phyloP scores from a whole-genome alignment of 1,284 basidiomycete genomes.

The Leucoagaricus sp. region DNA sequence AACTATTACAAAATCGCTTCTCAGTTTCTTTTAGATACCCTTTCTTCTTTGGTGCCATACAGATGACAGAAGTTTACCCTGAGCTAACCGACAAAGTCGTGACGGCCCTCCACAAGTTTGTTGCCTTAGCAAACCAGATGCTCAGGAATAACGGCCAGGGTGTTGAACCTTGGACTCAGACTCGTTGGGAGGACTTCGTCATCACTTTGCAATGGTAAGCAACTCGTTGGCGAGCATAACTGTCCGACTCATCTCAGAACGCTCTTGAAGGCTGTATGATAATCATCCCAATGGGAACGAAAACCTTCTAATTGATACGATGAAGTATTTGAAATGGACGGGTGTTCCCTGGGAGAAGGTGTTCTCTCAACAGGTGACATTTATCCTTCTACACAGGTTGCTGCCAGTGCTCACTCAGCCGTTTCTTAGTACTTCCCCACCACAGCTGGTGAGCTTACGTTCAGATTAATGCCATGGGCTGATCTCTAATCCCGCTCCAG shows the following conservation, averaged over 20 bases:
- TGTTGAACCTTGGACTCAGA: constrained; percentile 52
- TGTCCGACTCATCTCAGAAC: background rate
- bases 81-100: constrained; percentile 46
- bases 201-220: constrained; percentile 52
- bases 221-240: background rate
- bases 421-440: constrained; percentile 44
- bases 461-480: background rate
- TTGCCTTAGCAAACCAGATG: constrained; percentile 56
- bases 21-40: constrained; percentile 40
- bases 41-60: constrained; percentile 55
- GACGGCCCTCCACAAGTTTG: constrained; percentile 51
- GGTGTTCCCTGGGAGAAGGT: constrained; percentile 55
- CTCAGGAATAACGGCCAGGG: constrained; percentile 47
- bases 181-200: constrained; percentile 62
- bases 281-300: constrained; percentile 52
- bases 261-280: constrained; percentile 48
- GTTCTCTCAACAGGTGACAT: constrained; percentile 32
- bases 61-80: constrained; percentile 53
- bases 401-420: background rate
- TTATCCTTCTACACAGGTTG: background rate
- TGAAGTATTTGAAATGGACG: constrained; percentile 51
- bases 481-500: constrained; percentile 12
- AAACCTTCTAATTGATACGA: constrained; percentile 53
- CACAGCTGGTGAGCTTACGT: constrained; percentile 27
- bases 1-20: background rate